Conservation (phyloP, 2,329 filamentous ascomycete genomes). For the Raffaelea arxii region DNA sequence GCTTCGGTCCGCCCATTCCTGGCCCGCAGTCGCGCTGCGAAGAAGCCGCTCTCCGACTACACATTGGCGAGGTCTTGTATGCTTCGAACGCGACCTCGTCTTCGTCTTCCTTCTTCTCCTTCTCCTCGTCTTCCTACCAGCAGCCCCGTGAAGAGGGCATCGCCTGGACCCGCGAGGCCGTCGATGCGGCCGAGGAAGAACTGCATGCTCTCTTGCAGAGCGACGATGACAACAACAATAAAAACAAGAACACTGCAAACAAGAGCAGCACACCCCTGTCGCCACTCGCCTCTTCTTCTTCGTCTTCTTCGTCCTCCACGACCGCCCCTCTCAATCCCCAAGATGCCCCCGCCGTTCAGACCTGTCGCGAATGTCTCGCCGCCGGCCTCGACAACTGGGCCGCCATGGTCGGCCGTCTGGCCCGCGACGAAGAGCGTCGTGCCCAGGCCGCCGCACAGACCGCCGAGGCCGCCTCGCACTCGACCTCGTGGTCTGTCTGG, state of each 20-base stretch:
- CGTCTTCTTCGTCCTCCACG: conserved; percentile 15
- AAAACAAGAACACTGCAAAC: no score
- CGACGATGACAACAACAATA: not conserved
- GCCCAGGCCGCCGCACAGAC: conserved; percentile 10
- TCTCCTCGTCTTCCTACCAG: conserved; percentile 80
- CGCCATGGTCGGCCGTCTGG: conserved; percentile 63
- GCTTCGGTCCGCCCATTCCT: conserved; percentile 56
- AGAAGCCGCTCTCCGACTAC: conserved; percentile 76
- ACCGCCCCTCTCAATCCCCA: not conserved
- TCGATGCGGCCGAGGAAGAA: conserved; percentile 67
- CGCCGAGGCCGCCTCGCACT: conserved; percentile 4
- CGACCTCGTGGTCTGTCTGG: conserved; percentile 13
- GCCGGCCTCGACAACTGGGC: conserved; percentile 75
- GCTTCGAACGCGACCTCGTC: conserved; percentile 26
- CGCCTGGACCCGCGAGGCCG: conserved; percentile 82
- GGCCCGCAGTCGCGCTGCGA: conserved; percentile 61
- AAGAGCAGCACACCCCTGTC: conserved; percentile 9
- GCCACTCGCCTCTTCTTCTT: no score
- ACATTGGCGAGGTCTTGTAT: conserved; percentile 91
- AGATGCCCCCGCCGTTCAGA: conserved; percentile 34
- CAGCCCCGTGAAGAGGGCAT: conserved; percentile 60
- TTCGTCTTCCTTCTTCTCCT: conserved; percentile 56
- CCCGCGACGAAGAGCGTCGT: conserved; percentile 35
- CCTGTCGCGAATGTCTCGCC: conserved; percentile 67
- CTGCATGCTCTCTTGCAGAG: conserved; percentile 32